A percentile compares a stretch with the other conserved stretches of the same genome.
Evolutionary conservation across 768 basidiomycete genomes (phyloP).

Genomic region (Naganishia randhawae): DNA sequence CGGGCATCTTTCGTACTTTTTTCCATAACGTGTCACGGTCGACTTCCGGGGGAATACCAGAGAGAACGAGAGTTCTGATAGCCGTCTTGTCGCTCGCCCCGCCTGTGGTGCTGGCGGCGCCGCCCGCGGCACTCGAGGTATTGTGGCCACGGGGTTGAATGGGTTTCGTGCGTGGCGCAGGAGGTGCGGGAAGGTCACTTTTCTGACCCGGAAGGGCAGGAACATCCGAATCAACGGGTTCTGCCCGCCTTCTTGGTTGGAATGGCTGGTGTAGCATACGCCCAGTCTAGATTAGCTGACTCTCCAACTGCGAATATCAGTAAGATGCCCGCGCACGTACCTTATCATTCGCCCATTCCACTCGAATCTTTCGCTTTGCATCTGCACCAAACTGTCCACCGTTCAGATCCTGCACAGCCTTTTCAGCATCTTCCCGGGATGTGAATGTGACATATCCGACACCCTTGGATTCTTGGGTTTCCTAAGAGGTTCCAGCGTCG

Average conservation of each 20-base stretch:
- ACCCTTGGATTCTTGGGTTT: conserved; percentile 66
- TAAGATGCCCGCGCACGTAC: too few relatives aligned
- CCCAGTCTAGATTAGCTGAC: too few relatives aligned
- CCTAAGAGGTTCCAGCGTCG: conserved; percentile 9
- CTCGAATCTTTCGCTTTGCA: conserved; percentile 66
- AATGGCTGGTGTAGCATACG: conserved; percentile 14
- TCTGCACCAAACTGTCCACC: conserved; percentile 62
- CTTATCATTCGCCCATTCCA: conserved; percentile 77
- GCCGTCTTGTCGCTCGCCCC: conserved; percentile 64
- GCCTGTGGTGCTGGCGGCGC: conserved; percentile 14
- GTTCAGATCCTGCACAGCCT: conserved; percentile 63
- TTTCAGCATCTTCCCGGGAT: conserved; percentile 78
- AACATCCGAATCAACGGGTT: background rate
- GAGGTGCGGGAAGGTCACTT: background rate
- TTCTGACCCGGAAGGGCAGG: conserved; percentile 21
- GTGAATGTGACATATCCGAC: conserved; percentile 95
- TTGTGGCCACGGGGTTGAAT: conserved; percentile 33
- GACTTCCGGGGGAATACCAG: conserved; percentile 48
- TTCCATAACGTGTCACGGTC: conserved; percentile 50
- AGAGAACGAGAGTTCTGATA: conserved; percentile 62
- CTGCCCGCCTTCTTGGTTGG: conserved; percentile 1
- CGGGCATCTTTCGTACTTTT: conserved; percentile 45
- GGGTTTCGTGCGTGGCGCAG: conserved; percentile 23
- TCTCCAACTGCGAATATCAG: too few relatives aligned
- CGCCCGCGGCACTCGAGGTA: background rate